These are phyloP conservation scores for Fusarium pseudonygamai DNA, from an alignment of 2,329 filamentous ascomycete genomes.

Conservation along the genomic window DNA sequence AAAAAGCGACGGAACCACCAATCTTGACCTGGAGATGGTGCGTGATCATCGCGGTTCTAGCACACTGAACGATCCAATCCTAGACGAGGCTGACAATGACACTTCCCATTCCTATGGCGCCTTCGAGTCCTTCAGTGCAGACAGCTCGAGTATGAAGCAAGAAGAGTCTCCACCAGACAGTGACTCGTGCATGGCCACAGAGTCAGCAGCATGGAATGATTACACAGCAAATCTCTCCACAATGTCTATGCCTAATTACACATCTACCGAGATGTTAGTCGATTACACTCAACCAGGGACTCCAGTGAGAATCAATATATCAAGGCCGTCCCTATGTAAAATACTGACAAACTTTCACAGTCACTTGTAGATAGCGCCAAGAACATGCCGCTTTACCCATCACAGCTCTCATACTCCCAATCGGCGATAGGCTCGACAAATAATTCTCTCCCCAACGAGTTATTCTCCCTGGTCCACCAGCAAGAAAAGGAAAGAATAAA, in stretches of 20 bases:
- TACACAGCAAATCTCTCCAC: rapidly evolving
- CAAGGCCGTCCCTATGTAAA: rapidly evolving
- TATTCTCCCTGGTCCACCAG: rapidly evolving
- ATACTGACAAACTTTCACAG: neutral
- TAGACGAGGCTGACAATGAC: rapidly evolving
- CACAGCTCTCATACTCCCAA: neutral
- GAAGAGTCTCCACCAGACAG: neutral
- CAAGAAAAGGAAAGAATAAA: too few relatives aligned
- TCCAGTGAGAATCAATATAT: neutral
- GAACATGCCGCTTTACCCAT: rapidly evolving
- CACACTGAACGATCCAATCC: too few relatives aligned
- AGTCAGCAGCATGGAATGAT: rapidly evolving
- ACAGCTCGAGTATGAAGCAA: neutral
- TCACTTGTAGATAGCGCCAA: rapidly evolving
- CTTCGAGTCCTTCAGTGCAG: neutral
- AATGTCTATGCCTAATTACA: rapidly evolving
- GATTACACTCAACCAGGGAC: neutral
- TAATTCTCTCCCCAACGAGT: rapidly evolving
- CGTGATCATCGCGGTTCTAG: rapidly evolving
- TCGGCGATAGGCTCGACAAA: rapidly evolving
- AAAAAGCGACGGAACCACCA: too few relatives aligned
- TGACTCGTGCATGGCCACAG: rapidly evolving
- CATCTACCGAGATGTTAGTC: neutral
- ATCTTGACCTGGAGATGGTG: too few relatives aligned
- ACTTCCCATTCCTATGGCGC: too few relatives aligned